phyloP scores from a whole-genome alignment of 768 basidiomycete species.

The Lentinula detonsa region DNA sequence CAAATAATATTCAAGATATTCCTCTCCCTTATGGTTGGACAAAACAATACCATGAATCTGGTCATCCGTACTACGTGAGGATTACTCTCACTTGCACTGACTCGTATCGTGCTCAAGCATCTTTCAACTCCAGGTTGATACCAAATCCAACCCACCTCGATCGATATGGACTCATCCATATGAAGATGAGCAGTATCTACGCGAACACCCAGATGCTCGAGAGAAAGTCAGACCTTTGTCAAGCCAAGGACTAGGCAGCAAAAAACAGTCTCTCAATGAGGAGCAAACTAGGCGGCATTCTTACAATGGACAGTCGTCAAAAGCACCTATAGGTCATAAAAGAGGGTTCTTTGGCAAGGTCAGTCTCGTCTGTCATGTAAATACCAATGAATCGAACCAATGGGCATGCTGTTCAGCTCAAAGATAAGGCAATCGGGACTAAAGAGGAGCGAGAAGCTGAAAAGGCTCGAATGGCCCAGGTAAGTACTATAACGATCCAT shows the following conservation, averaged over 20 bases:
- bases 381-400: neutral
- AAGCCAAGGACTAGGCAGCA: neutral
- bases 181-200: constrained; percentile 61
- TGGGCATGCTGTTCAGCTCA: constrained; percentile 23
- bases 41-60: constrained; percentile 29
- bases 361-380: neutral
- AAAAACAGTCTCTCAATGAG: neutral
- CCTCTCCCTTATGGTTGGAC: constrained; percentile 46
- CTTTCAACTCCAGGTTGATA: constrained; percentile 46
- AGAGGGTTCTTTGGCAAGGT: constrained; percentile 49
- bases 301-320: constrained; percentile 12
- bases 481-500: constrained; percentile 8
- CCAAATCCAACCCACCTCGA: constrained; percentile 53
- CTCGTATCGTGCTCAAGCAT: neutral
- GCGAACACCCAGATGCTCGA: constrained; percentile 42
- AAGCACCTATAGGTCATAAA: constrained; percentile 22
- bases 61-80: constrained; percentile 39
- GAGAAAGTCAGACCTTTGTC: constrained; percentile 24
- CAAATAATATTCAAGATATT: constrained; percentile 10
- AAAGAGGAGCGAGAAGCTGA: constrained; percentile 56
- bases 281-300: constrained; percentile 21
- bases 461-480: constrained; percentile 24
- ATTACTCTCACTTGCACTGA: neutral
- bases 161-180: constrained; percentile 71
- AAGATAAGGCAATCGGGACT: constrained; percentile 58